phyloP scores from a whole-genome alignment of 1,139 yeast species.

The Candida neerlandica region DNA sequence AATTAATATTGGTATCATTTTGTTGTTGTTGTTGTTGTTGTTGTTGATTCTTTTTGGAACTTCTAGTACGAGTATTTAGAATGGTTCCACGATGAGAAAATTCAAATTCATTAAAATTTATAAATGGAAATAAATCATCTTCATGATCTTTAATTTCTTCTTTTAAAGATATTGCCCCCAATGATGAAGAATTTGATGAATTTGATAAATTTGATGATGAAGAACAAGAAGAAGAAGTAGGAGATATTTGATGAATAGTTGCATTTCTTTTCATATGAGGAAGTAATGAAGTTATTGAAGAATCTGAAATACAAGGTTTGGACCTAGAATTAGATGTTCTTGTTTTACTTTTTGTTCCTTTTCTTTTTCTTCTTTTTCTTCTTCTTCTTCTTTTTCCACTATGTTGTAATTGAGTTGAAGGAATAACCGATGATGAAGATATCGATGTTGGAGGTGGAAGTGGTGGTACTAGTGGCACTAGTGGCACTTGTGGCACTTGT shows the following conservation, averaged over 20 bases:
- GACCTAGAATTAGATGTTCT: background rate
- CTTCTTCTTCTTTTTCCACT: too few relatives aligned
- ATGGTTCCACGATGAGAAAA: constrained; percentile 13
- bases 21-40: background rate
- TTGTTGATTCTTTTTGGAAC: background rate
- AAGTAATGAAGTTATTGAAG: background rate
- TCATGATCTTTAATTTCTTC: background rate
- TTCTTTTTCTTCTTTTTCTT: too few relatives aligned
- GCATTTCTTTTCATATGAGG: background rate
- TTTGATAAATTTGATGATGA: too few relatives aligned
- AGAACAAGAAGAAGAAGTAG: background rate
- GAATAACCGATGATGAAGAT: background rate
- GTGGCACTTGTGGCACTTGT: background rate
- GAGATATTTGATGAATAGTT: background rate
- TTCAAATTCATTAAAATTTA: constrained; percentile 11
- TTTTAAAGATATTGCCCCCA: background rate
- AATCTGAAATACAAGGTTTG: background rate
- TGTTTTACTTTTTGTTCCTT: too few relatives aligned
- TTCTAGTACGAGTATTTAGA: constrained; percentile 5
- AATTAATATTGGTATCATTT: too few relatives aligned
- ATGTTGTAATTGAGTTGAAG: background rate
- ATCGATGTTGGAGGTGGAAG: background rate
- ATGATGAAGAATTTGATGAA: background rate
- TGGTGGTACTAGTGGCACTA: background rate
- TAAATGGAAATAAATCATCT: constrained; percentile 9